Evolutionary conservation across 331 rosid species (phyloP).

Genomic region (Phaseolus coccineus): DNA sequence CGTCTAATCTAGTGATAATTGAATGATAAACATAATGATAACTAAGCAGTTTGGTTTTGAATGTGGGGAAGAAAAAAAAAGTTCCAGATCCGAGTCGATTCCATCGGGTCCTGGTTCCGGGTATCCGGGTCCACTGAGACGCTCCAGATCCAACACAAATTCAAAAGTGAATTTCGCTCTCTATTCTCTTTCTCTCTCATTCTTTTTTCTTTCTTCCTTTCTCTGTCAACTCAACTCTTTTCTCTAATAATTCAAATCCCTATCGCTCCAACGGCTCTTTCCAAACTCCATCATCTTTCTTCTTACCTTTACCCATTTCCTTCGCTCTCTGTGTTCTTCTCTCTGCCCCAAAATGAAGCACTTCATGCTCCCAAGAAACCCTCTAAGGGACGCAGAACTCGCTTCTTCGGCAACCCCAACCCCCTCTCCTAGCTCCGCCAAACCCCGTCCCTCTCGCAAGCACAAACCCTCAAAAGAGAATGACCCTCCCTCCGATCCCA

Average conservation of each 20-base stretch:
- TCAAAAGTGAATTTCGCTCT: slow-evolving; percentile 36
- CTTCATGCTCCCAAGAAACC: slow-evolving; percentile 79
- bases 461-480: slow-evolving; percentile 75
- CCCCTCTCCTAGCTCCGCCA: slow-evolving; percentile 42
- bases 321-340: not conserved
- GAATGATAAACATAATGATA: too few relatives aligned
- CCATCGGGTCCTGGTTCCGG: not conserved
- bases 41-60: too few relatives aligned
- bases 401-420: slow-evolving; percentile 63
- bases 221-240: slow-evolving; percentile 23
- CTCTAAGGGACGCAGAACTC: slow-evolving; percentile 68
- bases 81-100: not conserved
- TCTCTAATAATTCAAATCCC: slow-evolving; percentile 35
- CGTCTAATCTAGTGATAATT: too few relatives aligned
- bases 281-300: not conserved
- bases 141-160: slow-evolving; percentile 62
- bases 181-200: not conserved
- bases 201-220: not conserved
- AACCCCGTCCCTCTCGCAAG: slow-evolving; percentile 63
- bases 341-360: slow-evolving; percentile 68
- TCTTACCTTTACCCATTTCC: not conserved
- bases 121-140: slow-evolving; percentile 10
- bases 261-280: slow-evolving; percentile 45
- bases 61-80: not conserved
- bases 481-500: slow-evolving; percentile 81